Evolutionary conservation across 2,329 filamentous ascomycete species (phyloP), one percentile per base, ranked within the genome.

Genomic region (Trichoderma atrobrunneum): DNA sequence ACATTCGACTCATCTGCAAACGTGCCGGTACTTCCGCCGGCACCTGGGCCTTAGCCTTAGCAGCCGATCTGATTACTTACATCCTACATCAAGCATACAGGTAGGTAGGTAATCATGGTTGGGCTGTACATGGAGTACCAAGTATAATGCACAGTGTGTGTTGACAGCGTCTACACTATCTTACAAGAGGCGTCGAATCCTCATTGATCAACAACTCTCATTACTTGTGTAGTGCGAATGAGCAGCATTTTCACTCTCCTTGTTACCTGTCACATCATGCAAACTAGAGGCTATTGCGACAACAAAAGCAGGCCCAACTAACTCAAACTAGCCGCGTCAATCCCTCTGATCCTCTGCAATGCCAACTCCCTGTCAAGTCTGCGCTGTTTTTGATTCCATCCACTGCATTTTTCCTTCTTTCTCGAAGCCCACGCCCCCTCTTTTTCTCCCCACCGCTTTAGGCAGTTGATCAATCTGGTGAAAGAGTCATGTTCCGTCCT

Each of bases 1-100:
- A 57, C 64, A n/a, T 59, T 43, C 32, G 24, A 68, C 24, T 39
- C 34, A 30, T 67, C 65, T 59, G 51, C 36, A 57, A 18, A 21
- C 34, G 43, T 68, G 34, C 54, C 65, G 51, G 65, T 28, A 68
- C 65, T 68, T 68, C 65, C 65, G 54, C 65, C 65, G 54, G 65
- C 65, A 68, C 21, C 28, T 43, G 34, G 21, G 54, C 26, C 26
- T 43, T 43, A n/a, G 54, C 26, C 26, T 43, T 43, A n/a, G 65
- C 48, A 21, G 63, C 48, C 63, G 43, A 68, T 68, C 65, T 60
- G 64, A 59, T 67, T 30, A 21, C n/a, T n/a, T n/a, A 39, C 36
- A 39, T 39, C 36, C 14, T 18, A 12, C 14, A 18, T 34, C 28
- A 34, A 39, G n/a, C 7, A n/a, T 51, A 24, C 39, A 18, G 28